Evolutionary conservation across 805 yeast genomes (phyloP), one percentile per base, ranked within the genome.

Genomic region (Lipomyces spencermartinsiae): DNA sequence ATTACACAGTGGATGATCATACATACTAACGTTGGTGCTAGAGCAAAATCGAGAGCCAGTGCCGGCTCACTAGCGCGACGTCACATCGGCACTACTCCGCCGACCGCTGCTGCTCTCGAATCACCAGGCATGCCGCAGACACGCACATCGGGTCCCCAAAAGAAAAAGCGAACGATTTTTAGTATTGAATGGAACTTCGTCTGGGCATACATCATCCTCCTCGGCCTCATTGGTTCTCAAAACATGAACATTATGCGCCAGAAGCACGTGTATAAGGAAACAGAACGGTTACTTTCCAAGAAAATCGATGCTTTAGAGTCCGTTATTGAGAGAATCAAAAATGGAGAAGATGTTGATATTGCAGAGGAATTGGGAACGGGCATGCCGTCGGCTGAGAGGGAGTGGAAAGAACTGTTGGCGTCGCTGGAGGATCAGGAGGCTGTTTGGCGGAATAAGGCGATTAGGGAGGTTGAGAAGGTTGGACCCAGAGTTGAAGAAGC

Each of bases 321-420:
- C 4, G 69, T 67, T n/a, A 68, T 68, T 46, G 64, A 37, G 58
- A 46, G 56, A 14, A 53, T 53, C 12, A 25, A 53, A 22, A 53
- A 31, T 31, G 56, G 56, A 31, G 56, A 53, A n/a, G 65, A 63
- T n/a, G 63, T 68, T 46, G 58, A 68, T 60, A 62, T 68, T 49
- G 69, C 57, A 6, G 67, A 58, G 31, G 71, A 68, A 35, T 43
- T 68, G 35, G 67, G 71, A 14, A 68, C 69, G n/a, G 71, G 71
- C 25, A 39, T 60, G 3, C 62, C 71, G 10, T 25, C 55, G 22
- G 70, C 66, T 16, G 71, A 68, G 37, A 43, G n/a, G 29, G 69
- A 68, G 51, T 68, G 71, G 71, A 34, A 29, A 16, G 68, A 66
- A 16, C 39, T 66, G 33, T 9, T 68, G 16, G 35, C 19, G 39